Evolutionary conservation across 2,329 filamentous ascomycete genomes (phyloP).

Genomic region (Trichoderma koningii): DNA sequence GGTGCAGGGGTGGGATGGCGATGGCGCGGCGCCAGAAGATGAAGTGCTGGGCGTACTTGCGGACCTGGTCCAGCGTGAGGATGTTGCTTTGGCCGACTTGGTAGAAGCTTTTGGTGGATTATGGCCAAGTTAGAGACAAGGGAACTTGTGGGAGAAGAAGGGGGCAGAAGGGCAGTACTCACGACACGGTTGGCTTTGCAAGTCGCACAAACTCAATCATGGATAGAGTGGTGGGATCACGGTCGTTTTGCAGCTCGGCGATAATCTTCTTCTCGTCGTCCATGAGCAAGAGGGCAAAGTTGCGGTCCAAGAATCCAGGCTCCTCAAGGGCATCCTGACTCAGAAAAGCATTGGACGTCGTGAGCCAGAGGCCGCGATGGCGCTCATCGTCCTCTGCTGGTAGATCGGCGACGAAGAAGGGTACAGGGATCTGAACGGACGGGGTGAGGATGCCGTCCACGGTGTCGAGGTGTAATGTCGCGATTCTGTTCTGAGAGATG

Average conservation of each 20-base stretch:
- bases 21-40: constrained; percentile 95
- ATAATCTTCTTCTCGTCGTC: constrained; percentile 76
- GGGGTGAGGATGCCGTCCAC: constrained; percentile 59
- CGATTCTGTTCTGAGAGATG: constrained; percentile 82
- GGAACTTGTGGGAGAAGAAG: not conserved
- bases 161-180: not conserved
- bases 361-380: constrained; percentile 79
- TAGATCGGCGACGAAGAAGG: constrained; percentile 71
- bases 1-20: constrained; percentile 86
- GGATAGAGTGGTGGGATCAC: constrained; percentile 72
- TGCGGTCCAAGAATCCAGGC: constrained; percentile 72
- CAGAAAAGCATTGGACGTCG: constrained; percentile 76
- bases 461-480: constrained; percentile 75
- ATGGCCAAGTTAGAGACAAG: not conserved
- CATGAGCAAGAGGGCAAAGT: constrained; percentile 83
- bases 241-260: constrained; percentile 74
- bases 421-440: constrained; percentile 65
- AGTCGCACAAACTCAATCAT: constrained; percentile 81
- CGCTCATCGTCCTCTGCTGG: constrained; percentile 68
- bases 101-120: constrained; percentile 49
- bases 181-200: constrained; percentile 68
- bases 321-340: constrained; percentile 69
- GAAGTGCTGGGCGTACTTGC: constrained; percentile 86
- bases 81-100: constrained; percentile 71
- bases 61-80: constrained; percentile 77